Conservation (phyloP, 768 basidiomycete genomes). For the Podaxis sp. region DNA sequence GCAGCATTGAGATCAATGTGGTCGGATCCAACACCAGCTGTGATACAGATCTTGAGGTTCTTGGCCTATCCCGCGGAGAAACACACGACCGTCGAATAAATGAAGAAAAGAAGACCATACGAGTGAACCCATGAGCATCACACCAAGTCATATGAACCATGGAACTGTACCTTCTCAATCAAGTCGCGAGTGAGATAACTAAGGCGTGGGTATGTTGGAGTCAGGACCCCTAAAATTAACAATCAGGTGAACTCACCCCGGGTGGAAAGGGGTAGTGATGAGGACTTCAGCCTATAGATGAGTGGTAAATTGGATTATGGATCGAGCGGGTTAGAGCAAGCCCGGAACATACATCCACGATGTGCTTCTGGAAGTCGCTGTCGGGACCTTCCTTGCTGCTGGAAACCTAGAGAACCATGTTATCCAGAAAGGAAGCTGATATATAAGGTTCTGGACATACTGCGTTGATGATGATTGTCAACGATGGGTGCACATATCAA, state of each 20-base stretch:
- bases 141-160: background rate
- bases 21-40: slow-evolving; percentile 89
- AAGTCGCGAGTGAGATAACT: slow-evolving; percentile 72
- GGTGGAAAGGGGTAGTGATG: slow-evolving; percentile 86
- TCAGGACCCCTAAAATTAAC: slow-evolving; percentile 5
- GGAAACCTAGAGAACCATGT: slow-evolving; percentile 45
- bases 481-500: background rate
- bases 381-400: slow-evolving; percentile 80
- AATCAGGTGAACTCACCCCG: slow-evolving; percentile 36
- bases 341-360: slow-evolving; percentile 57
- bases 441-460: background rate
- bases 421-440: background rate
- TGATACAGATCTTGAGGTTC: slow-evolving; percentile 87
- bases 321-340: background rate
- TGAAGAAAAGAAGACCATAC: background rate
- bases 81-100: background rate
- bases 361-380: slow-evolving; percentile 79
- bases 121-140: background rate
- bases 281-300: slow-evolving; percentile 62
- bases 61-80: slow-evolving; percentile 48
- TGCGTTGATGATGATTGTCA: background rate
- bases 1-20: slow-evolving; percentile 89
- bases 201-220: background rate
- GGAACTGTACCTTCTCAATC: slow-evolving; percentile 50
- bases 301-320: slow-evolving; percentile 12